These are phyloP conservation scores for Zasmidium citrigriseum DNA, from an alignment of 2,329 filamentous ascomycete genomes.

Conservation along the genomic window DNA sequence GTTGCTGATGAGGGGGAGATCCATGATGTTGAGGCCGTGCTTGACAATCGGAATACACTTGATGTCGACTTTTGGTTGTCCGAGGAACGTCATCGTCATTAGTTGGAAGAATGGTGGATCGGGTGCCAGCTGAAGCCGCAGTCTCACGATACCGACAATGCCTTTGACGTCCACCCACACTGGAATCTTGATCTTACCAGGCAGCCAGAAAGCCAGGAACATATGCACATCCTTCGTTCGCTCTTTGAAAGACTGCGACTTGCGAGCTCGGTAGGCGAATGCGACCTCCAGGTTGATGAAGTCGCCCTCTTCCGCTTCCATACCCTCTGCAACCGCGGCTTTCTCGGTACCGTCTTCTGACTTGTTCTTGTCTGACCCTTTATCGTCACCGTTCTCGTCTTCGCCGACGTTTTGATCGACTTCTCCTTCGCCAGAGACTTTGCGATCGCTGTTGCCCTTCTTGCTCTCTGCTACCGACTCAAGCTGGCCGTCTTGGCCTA, in stretches of 20 bases:
- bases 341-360: constrained; percentile 26
- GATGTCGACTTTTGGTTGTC: constrained; percentile 71
- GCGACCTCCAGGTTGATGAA: constrained; percentile 77
- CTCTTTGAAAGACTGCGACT: constrained; percentile 57
- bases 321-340: constrained; percentile 54
- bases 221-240: constrained; percentile 74
- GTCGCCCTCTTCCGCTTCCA: constrained; percentile 76
- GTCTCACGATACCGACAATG: constrained; percentile 67
- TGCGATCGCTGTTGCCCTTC: constrained; percentile 51
- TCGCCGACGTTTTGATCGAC: constrained; percentile 40
- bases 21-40: constrained; percentile 71
- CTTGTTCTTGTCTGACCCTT: constrained; percentile 22
- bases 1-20: constrained; percentile 71
- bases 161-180: constrained; percentile 76
- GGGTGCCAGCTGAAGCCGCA: constrained; percentile 71
- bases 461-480: constrained; percentile 48
- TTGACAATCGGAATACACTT: constrained; percentile 71
- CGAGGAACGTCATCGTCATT: constrained; percentile 72
- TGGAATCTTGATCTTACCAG: constrained; percentile 55
- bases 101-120: constrained; percentile 78
- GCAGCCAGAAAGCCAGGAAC: constrained; percentile 67
- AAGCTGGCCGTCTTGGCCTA: constrained; percentile 61
- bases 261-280: constrained; percentile 69
- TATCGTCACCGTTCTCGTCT: constrained; percentile 34
- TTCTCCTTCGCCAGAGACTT: constrained; percentile 47